phyloP scores from a whole-genome alignment of 495 filamentous ascomycete species.

The Astrothelium macrocarpum region DNA sequence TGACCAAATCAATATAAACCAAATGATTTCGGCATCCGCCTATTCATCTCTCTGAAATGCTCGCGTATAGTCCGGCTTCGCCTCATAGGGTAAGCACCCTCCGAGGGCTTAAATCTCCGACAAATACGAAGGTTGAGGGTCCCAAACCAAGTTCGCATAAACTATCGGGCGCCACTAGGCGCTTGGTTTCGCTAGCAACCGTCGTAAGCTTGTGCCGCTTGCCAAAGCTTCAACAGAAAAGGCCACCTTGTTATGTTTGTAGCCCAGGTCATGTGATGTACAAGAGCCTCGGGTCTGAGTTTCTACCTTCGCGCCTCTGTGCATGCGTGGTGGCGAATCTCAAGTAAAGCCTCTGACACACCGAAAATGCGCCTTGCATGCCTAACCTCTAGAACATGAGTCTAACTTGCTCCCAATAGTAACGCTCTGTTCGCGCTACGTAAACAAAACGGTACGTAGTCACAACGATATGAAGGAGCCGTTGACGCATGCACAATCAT shows the following conservation, averaged over 20 bases:
- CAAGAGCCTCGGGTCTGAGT: neutral
- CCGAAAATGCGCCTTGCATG: neutral
- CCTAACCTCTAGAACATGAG: neutral
- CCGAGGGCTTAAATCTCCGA: neutral
- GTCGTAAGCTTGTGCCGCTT: neutral
- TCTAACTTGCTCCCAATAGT: neutral
- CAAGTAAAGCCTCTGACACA: neutral
- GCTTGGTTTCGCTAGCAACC: neutral
- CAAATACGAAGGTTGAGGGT: neutral
- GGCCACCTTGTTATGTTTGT: neutral
- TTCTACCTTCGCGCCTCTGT: neutral
- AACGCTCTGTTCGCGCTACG: neutral
- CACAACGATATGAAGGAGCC: conserved; percentile 1
- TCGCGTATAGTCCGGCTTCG: neutral
- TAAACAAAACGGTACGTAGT: conserved; percentile 4
- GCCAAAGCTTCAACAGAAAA: neutral
- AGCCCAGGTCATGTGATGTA: neutral
- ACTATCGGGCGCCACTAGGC: neutral
- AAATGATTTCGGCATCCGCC: neutral
- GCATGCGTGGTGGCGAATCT: neutral
- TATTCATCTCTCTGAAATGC: neutral
- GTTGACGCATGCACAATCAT: neutral
- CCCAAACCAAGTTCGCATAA: neutral
- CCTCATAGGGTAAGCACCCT: neutral
- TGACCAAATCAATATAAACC: neutral